A percentile compares a stretch with the other conserved stretches of the same genome.
Conservation (phyloP, 306 rosid genomes). For the Dryas alaskensis region DNA sequence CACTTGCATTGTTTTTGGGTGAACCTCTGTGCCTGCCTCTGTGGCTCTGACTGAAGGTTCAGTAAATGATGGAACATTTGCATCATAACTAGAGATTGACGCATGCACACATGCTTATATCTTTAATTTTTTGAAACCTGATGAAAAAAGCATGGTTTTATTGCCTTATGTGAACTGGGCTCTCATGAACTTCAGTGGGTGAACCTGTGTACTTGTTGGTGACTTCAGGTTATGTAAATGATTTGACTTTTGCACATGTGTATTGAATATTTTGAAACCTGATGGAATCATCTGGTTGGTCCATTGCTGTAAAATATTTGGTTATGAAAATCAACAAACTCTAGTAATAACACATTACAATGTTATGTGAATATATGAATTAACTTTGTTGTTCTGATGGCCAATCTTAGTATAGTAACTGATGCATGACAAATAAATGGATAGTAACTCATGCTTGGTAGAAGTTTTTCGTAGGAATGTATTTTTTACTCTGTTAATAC, state of each 20-base stretch:
- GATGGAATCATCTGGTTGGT: background rate
- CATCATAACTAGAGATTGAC: too few species aligned
- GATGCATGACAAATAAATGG: background rate
- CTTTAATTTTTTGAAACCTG: slow-evolving; percentile 14
- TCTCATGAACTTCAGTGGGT: slow-evolving; percentile 70
- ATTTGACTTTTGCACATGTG: slow-evolving; percentile 33
- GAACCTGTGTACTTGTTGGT: slow-evolving; percentile 52
- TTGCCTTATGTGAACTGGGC: slow-evolving; percentile 42
- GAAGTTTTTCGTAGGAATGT: too few species aligned
- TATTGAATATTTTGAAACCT: background rate
- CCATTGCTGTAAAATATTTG: background rate
- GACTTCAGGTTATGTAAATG: slow-evolving; percentile 69
- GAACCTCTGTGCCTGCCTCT: slow-evolving; percentile 39
- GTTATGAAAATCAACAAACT: too few species aligned
- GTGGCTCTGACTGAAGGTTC: slow-evolving; percentile 44
- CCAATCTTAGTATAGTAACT: background rate
- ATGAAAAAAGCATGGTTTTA: slow-evolving; percentile 44
- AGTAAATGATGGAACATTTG: slow-evolving; percentile 47
- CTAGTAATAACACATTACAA: too few species aligned
- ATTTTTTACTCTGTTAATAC: too few species aligned
- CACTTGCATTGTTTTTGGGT: slow-evolving; percentile 51
- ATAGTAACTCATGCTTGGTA: too few species aligned
- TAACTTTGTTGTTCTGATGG: too few species aligned
- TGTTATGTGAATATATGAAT: too few species aligned
- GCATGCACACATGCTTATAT: background rate